Percentiles rank a stretch among this genome's conserved stretches.
Conservation (phyloP, 345 rosid genomes). For the Combretum micranthum region DNA sequence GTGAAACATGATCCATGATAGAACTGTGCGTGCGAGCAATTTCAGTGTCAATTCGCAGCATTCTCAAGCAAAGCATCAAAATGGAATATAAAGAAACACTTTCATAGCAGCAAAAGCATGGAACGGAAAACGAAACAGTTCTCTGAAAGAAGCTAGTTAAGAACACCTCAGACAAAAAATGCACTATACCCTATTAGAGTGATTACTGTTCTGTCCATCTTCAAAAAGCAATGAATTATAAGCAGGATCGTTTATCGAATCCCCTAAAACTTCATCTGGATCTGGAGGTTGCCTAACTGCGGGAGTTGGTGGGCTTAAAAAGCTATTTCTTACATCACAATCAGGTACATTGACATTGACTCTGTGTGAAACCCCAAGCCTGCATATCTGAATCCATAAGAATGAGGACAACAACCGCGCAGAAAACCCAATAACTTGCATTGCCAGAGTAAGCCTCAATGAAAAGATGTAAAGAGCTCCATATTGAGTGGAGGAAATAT, state of each 20-base stretch:
- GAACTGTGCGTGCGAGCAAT: too few species aligned
- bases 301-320: conserved; percentile 50
- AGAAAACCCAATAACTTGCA: conserved; percentile 73
- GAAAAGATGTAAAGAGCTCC: conserved; percentile 54
- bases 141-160: background rate
- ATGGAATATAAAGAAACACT: too few species aligned
- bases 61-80: too few species aligned
- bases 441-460: conserved; percentile 65
- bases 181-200: conserved; percentile 23
- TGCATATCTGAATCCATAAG: conserved; percentile 88
- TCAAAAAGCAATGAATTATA: conserved; percentile 59
- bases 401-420: conserved; percentile 74
- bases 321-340: conserved; percentile 58
- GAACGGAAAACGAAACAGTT: background rate
- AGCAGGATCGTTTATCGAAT: conserved; percentile 54
- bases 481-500: conserved; percentile 43
- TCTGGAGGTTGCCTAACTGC: conserved; percentile 32
- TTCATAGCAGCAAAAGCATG: background rate
- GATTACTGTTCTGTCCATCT: conserved; percentile 36
- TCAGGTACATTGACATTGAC: conserved; percentile 39
- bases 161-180: background rate
- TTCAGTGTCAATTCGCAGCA: too few species aligned
- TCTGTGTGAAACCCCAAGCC: conserved; percentile 53
- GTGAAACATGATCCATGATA: too few species aligned
- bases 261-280: conserved; percentile 50